These are phyloP conservation scores for Termitomyces sp. DNA, from an alignment of 768 basidiomycete species.

Conservation along the genomic window DNA sequence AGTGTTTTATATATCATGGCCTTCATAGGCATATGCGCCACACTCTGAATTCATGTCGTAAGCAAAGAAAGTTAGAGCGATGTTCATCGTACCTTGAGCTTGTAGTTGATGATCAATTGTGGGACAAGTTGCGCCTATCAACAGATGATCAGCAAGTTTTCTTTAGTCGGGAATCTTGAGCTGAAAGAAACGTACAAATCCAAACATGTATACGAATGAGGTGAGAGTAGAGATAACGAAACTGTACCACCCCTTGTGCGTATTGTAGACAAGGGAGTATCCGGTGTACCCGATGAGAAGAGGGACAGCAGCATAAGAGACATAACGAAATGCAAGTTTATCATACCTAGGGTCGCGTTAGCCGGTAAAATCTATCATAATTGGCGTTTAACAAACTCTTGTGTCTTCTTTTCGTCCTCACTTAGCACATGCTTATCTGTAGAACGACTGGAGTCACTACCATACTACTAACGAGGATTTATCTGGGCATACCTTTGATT, in stretches of 20 bases:
- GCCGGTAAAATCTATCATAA: background rate
- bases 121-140: slow-evolving; percentile 77
- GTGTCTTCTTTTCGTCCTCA: slow-evolving; percentile 96
- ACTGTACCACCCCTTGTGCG: slow-evolving; percentile 93
- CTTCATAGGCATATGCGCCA: slow-evolving; percentile 98
- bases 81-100: slow-evolving; percentile 68
- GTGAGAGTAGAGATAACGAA: slow-evolving; percentile 92
- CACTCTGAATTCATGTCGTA: slow-evolving; percentile 49
- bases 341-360: slow-evolving; percentile 58
- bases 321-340: slow-evolving; percentile 90
- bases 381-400: slow-evolving; percentile 56
- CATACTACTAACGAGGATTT: slow-evolving; percentile 6
- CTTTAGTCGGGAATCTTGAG: background rate
- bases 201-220: slow-evolving; percentile 94
- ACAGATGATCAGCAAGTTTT: background rate
- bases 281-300: slow-evolving; percentile 69
- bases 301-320: slow-evolving; percentile 86
- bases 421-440: slow-evolving; percentile 93
- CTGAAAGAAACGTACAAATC: slow-evolving; percentile 71
- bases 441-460: slow-evolving; percentile 1
- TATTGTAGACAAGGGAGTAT: slow-evolving; percentile 78
- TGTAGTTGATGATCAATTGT: slow-evolving; percentile 95
- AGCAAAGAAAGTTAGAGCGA: slow-evolving; percentile 7
- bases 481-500: slow-evolving; percentile 58
- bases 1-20: slow-evolving; percentile 96